Evolutionary conservation across 2,329 filamentous ascomycete species (phyloP).

Genomic region (Elsinoe ampelina): DNA sequence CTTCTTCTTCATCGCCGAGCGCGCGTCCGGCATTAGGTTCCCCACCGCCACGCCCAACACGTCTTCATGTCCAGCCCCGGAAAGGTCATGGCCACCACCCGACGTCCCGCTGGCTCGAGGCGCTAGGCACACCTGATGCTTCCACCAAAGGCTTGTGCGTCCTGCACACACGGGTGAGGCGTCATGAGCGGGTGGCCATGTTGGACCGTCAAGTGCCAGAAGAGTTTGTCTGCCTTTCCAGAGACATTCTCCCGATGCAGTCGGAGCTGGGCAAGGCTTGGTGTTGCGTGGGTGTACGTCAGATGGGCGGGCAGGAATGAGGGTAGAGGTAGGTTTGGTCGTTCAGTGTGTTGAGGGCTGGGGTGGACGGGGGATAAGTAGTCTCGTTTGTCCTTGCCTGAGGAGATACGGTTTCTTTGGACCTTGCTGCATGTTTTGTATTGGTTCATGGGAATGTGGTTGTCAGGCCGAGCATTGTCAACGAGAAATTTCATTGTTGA

Average conservation of each 20-base stretch:
- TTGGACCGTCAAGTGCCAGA: too few relatives aligned
- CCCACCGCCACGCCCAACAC: too few relatives aligned
- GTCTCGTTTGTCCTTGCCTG: background rate
- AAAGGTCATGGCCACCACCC: too few relatives aligned
- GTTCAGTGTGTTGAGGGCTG: background rate
- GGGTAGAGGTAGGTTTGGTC: background rate
- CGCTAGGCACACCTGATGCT: too few relatives aligned
- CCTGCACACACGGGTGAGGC: too few relatives aligned
- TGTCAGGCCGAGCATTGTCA: background rate
- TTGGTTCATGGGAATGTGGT: background rate
- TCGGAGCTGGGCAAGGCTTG: background rate
- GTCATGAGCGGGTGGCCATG: too few relatives aligned
- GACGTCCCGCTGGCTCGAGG: too few relatives aligned
- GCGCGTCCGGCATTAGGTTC: too few relatives aligned
- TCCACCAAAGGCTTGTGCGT: too few relatives aligned
- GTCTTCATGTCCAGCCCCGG: too few relatives aligned
- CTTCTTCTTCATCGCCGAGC: too few relatives aligned
- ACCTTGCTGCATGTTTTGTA: background rate
- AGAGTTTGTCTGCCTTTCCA: background rate
- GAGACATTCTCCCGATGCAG: background rate
- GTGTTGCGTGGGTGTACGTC: background rate
- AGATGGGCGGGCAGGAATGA: background rate
- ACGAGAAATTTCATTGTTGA: too few relatives aligned
- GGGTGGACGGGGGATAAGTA: background rate
- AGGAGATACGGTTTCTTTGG: background rate